Evolutionary conservation across 805 yeast species (phyloP), one percentile per base, ranked within the genome.

Genomic region (Lipomyces yamadae): DNA sequence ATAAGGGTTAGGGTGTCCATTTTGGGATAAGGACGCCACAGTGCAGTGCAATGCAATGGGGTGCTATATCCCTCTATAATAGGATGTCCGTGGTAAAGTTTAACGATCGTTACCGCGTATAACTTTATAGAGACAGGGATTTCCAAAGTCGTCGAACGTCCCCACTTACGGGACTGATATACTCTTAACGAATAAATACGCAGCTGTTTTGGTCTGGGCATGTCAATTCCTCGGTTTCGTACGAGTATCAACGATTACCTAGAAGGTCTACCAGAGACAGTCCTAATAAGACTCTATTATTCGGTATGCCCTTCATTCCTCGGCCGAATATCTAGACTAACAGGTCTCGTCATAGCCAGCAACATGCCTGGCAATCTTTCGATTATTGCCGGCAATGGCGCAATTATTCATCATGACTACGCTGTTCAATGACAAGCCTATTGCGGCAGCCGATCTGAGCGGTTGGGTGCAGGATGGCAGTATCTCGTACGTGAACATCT

Each of bases 351-450:
- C 32, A 78, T 63, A 72, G 61, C 97, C 99, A 1, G 97, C 98
- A 11, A 91, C 99, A 64, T 92, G 98, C 76, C 81, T 95, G 58
- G 96, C 99, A 1, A 88, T 95, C n/a, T 93, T 88, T 76, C 83
- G 99, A 70, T 81, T 95, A 66, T 82, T 95, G 18, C 97, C 99
- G 0, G 87, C 93, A 32, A 78, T 95, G 71, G 97, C 98, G 35
- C 93, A 94, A 76, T 89, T 91, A 77, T 88, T 89, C 74, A 87
- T 94, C 60, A 89, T 92, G 92, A 83, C 93, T 10, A 86, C 93
- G 88, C 81, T 96, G 24, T 95, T 91, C 78, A 86, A 88, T 73
- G 95, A 91, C 63, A 85, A 85, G 60, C 90, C 93, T 0, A 84
- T 90, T 11, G 84, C 88, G 4, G 78, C 88, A 24, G 81, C 85